phyloP scores from a whole-genome alignment of 148 eudicot species.

The Rhododendron mucronatum region DNA sequence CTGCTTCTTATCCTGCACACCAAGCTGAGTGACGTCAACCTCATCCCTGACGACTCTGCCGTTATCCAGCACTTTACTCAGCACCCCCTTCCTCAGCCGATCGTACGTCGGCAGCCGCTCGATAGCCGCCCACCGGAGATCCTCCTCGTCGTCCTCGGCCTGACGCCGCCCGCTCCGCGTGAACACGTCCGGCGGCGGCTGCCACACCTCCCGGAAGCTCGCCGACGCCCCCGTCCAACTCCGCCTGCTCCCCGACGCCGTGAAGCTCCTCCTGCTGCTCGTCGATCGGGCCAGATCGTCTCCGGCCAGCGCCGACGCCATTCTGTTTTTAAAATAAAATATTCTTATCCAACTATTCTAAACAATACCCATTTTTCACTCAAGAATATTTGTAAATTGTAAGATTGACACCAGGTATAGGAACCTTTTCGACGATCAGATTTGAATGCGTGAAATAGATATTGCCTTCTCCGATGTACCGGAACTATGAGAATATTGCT shows the following conservation, averaged over 20 bases:
- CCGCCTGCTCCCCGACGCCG: conserved; percentile 7
- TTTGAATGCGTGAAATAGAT: too few species aligned
- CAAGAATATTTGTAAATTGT: too few species aligned
- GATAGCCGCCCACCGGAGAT: conserved; percentile 65
- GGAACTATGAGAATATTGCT: too few species aligned
- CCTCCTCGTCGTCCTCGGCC: conserved; percentile 44
- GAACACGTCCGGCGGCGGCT: conserved; percentile 25
- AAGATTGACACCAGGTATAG: background rate
- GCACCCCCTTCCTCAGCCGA: conserved; percentile 35
- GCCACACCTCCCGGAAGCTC: conserved; percentile 26
- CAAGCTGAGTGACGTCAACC: conserved; percentile 41
- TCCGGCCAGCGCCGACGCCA: conserved; percentile 23
- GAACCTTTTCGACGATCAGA: background rate
- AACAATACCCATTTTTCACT: too few species aligned
- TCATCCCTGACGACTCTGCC: conserved; percentile 33
- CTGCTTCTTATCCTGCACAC: conserved; percentile 30
- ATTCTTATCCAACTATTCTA: too few species aligned
- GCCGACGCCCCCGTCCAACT: conserved; percentile 7
- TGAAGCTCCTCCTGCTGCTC: conserved; percentile 14
- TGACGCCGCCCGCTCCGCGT: conserved; percentile 10
- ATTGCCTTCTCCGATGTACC: too few species aligned
- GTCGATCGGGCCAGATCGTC: conserved; percentile 22
- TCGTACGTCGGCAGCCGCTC: conserved; percentile 55
- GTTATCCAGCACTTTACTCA: conserved; percentile 33
- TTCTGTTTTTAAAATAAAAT: background rate